phyloP scores from a whole-genome alignment of 768 basidiomycete species.

The Termitomyces sp. region DNA sequence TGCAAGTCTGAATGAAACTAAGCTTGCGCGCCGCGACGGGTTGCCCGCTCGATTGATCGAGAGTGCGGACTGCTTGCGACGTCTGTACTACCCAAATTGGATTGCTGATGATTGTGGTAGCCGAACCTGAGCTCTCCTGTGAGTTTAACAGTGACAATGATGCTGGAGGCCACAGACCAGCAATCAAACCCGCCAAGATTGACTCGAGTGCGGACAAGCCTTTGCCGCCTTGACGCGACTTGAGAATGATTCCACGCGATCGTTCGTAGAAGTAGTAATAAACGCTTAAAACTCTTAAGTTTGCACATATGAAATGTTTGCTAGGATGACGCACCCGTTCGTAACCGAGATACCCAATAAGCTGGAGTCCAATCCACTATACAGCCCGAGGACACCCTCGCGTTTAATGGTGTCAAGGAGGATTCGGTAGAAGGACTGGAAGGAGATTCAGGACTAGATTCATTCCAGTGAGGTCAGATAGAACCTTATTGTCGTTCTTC shows the following conservation, averaged over 20 bases:
- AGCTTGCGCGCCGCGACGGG: constrained; percentile 37
- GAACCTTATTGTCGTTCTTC: constrained; percentile 49
- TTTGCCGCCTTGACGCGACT: constrained; percentile 52
- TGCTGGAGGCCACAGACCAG: constrained; percentile 44
- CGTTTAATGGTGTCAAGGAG: constrained; percentile 73
- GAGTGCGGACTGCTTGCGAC: constrained; percentile 69
- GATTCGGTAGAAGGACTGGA: constrained; percentile 59
- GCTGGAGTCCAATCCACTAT: constrained; percentile 81
- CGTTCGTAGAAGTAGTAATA: constrained; percentile 94
- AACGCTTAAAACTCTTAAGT: constrained; percentile 43
- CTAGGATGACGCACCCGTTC: constrained; percentile 58
- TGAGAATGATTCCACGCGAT: constrained; percentile 52
- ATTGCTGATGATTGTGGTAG: constrained; percentile 85
- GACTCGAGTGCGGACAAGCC: constrained; percentile 83
- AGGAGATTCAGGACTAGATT: background rate
- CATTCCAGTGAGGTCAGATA: background rate
- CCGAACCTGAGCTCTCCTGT: constrained; percentile 55
- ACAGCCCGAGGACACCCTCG: constrained; percentile 82
- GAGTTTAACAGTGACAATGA: background rate
- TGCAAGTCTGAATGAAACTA: constrained; percentile 60
- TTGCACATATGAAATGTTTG: background rate
- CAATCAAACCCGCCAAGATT: constrained; percentile 82
- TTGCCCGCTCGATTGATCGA: constrained; percentile 29
- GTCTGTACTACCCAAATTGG: constrained; percentile 98
- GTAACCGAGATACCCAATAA: constrained; percentile 90